A percentile compares a stretch with the other conserved stretches of the same genome.
Evolutionary conservation across 768 basidiomycete genomes (phyloP).

Genomic region (Amanita phalloides): DNA sequence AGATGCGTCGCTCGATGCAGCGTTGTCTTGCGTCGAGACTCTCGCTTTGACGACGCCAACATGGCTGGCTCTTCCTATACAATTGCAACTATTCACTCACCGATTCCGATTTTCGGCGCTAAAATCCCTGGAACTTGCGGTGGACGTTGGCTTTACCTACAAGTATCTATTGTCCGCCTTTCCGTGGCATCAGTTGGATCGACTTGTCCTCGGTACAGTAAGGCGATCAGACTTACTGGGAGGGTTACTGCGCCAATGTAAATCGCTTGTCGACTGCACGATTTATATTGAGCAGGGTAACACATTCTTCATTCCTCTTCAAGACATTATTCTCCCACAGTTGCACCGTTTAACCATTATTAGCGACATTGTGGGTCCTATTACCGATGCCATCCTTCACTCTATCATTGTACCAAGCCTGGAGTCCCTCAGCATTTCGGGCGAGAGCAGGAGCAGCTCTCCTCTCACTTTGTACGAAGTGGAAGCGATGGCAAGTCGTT

Average conservation of each 20-base stretch:
- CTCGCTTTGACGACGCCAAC: background rate
- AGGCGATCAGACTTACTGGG: background rate
- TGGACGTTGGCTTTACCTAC: background rate
- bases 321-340: background rate
- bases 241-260: background rate
- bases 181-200: background rate
- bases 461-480: background rate
- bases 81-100: background rate
- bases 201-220: background rate
- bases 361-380: background rate
- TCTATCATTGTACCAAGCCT: background rate
- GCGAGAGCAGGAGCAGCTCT: background rate
- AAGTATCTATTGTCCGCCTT: background rate
- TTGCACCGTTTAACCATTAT: background rate
- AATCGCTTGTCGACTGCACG: background rate
- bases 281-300: background rate
- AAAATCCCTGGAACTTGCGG: background rate
- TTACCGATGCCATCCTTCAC: background rate
- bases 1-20: background rate
- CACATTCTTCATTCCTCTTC: background rate
- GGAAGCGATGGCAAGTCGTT: background rate
- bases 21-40: background rate
- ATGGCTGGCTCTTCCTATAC: background rate
- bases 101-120: background rate
- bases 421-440: background rate